Conservation (phyloP, 1,284 basidiomycete species). For the Tylopilus sp. region DNA sequence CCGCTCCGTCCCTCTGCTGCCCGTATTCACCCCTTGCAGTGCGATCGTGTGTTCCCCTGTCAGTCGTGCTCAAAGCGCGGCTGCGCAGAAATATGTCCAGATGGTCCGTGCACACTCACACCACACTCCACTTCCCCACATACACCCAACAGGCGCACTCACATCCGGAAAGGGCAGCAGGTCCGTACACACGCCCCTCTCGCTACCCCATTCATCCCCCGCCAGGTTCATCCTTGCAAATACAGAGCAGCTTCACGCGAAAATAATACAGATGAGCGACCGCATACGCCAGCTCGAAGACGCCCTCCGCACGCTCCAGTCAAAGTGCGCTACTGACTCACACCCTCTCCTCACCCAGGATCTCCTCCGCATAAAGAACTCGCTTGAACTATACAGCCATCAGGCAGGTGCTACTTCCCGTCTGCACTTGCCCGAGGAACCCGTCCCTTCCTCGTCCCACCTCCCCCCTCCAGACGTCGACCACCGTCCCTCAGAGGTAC, state of each 20-base stretch:
- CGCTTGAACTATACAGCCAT: slow-evolving; percentile 56
- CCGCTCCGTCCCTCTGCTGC: not conserved
- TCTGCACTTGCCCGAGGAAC: slow-evolving; percentile 8
- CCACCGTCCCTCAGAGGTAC: slow-evolving; percentile 25
- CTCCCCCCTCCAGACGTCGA: slow-evolving; percentile 4
- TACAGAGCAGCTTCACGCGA: slow-evolving; percentile 66
- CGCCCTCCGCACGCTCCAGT: slow-evolving; percentile 42
- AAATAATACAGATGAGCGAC: slow-evolving; percentile 66
- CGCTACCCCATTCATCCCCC: slow-evolving; percentile 7
- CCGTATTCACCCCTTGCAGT: slow-evolving; percentile 34
- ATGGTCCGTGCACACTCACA: slow-evolving; percentile 42
- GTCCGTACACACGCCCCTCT: slow-evolving; percentile 22
- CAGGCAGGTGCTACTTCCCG: slow-evolving; percentile 22
- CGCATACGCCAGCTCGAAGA: slow-evolving; percentile 68
- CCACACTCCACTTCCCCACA: not conserved
- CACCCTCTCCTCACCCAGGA: slow-evolving; percentile 61
- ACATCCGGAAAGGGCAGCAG: slow-evolving; percentile 74
- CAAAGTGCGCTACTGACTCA: slow-evolving; percentile 33
- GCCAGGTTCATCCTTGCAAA: slow-evolving; percentile 67
- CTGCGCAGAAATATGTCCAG: slow-evolving; percentile 62
- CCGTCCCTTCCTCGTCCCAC: slow-evolving; percentile 16
- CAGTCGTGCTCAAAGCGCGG: slow-evolving; percentile 60
- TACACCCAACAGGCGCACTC: slow-evolving; percentile 52
- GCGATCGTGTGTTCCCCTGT: slow-evolving; percentile 56
- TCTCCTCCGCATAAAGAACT: slow-evolving; percentile 58